A percentile compares a stretch with the other conserved stretches of the same genome.
Conservation (phyloP, 2,329 filamentous ascomycete species). For the Aureobasidium sp. region DNA sequence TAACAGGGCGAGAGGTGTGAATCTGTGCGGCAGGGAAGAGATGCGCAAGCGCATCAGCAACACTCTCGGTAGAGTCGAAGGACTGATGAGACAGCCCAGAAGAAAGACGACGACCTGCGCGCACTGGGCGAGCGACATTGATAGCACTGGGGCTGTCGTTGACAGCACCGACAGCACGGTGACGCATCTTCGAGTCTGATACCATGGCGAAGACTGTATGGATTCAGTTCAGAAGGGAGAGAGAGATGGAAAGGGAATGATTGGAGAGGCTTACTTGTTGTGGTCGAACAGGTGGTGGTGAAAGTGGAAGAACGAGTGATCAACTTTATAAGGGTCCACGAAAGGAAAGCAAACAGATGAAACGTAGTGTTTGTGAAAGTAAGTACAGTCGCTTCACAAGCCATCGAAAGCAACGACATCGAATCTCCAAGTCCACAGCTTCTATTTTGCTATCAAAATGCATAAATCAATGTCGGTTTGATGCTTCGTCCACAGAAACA, state of each 20-base stretch:
- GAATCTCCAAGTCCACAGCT: too few relatives aligned
- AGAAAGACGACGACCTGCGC: not conserved
- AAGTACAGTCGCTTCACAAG: too few relatives aligned
- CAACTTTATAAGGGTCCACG: too few relatives aligned
- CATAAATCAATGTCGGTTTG: too few relatives aligned
- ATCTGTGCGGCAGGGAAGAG: not conserved
- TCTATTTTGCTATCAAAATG: too few relatives aligned
- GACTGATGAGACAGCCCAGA: not conserved
- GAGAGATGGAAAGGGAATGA: not conserved
- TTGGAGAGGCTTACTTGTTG: not conserved
- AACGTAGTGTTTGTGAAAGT: too few relatives aligned
- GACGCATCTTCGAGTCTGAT: not conserved
- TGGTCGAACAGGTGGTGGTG: not conserved
- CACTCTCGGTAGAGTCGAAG: not conserved
- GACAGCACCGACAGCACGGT: not conserved
- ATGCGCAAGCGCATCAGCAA: not conserved
- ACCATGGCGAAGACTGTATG: not conserved
- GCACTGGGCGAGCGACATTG: not conserved
- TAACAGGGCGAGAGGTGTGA: not conserved
- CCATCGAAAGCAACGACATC: too few relatives aligned
- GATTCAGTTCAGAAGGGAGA: not conserved
- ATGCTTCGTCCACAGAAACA: too few relatives aligned
- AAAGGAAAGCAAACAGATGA: too few relatives aligned
- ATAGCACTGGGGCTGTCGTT: not conserved
- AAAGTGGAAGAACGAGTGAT: not conserved